Conservation (phyloP, 768 basidiomycete species). For the Kwoniella sp. region DNA sequence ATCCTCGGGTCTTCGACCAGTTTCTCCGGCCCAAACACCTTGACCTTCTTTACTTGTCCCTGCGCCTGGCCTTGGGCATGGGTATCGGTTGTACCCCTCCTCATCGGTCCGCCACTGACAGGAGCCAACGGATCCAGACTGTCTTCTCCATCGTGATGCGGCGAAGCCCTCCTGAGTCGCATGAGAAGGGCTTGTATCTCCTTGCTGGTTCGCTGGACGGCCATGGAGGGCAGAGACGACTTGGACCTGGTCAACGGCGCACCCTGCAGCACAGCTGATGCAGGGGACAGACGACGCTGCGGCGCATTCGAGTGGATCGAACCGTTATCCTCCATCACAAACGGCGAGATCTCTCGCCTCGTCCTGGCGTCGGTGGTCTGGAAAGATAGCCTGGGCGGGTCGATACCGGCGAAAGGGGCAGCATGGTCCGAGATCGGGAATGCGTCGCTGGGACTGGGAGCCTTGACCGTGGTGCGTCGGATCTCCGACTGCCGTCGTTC, state of each 20-base stretch:
- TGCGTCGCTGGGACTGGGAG: slow-evolving; percentile 22
- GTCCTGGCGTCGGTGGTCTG: background rate
- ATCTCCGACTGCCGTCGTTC: slow-evolving; percentile 22
- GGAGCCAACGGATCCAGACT: slow-evolving; percentile 1
- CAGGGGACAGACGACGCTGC: background rate
- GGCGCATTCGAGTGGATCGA: background rate
- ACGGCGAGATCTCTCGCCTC: slow-evolving; percentile 22
- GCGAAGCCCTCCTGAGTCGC: background rate
- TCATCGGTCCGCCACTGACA: too few species aligned
- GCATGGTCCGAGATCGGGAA: slow-evolving; percentile 29
- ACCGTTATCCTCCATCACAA: background rate
- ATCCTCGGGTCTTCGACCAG: slow-evolving; percentile 39
- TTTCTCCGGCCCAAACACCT: slow-evolving; percentile 41
- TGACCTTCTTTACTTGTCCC: slow-evolving; percentile 3
- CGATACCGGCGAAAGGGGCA: background rate
- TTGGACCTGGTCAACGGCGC: slow-evolving; percentile 3
- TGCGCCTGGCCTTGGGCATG: too few species aligned
- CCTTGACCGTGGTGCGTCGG: slow-evolving; percentile 31
- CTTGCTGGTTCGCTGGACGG: slow-evolving; percentile 6
- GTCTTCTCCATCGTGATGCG: background rate
- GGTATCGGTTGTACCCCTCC: too few species aligned
- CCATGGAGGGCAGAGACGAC: slow-evolving; percentile 4
- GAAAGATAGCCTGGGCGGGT: background rate
- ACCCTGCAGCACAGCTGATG: background rate
- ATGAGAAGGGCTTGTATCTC: slow-evolving; percentile 4